phyloP scores from a whole-genome alignment of 2,329 filamentous ascomycete genomes.

The Pseudogymnoascus sp. region DNA sequence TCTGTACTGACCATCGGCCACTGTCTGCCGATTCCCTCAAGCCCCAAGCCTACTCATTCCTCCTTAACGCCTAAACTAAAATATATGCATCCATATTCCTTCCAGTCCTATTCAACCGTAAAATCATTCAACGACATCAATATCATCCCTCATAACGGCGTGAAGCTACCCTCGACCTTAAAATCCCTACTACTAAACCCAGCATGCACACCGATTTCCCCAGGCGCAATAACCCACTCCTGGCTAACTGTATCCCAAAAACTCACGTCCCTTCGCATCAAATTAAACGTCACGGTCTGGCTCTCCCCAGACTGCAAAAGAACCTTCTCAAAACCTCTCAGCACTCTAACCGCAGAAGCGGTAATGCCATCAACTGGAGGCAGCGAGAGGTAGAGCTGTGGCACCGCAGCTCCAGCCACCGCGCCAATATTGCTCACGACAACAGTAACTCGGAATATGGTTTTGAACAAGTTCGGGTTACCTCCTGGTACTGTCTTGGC shows the following conservation, averaged over 20 bases:
- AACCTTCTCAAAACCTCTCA: slow-evolving; percentile 59
- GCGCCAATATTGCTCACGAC: slow-evolving; percentile 60
- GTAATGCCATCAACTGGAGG: slow-evolving; percentile 24
- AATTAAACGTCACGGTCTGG: slow-evolving; percentile 40
- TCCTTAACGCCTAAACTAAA: not conserved
- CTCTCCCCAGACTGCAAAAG: slow-evolving; percentile 41
- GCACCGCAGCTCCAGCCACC: slow-evolving; percentile 57
- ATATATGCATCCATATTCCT: not conserved
- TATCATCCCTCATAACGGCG: not conserved
- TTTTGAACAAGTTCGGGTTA: slow-evolving; percentile 29
- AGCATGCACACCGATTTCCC: slow-evolving; percentile 33
- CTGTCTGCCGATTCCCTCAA: not conserved
- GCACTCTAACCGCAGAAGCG: slow-evolving; percentile 17
- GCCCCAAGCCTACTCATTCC: not conserved
- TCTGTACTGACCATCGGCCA: not conserved
- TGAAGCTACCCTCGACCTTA: slow-evolving; percentile 13
- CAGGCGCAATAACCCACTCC: slow-evolving; percentile 59
- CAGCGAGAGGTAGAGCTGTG: slow-evolving; percentile 52
- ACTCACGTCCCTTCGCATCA: slow-evolving; percentile 65
- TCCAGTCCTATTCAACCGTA: too few relatives aligned
- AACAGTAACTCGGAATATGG: slow-evolving; percentile 48
- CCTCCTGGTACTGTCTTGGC: slow-evolving; percentile 24
- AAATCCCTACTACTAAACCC: slow-evolving; percentile 30
- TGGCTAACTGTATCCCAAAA: slow-evolving; percentile 63
- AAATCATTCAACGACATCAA: not conserved